phyloP scores from a whole-genome alignment of 2,329 filamentous ascomycete species.

The Diaporthe caulivora region DNA sequence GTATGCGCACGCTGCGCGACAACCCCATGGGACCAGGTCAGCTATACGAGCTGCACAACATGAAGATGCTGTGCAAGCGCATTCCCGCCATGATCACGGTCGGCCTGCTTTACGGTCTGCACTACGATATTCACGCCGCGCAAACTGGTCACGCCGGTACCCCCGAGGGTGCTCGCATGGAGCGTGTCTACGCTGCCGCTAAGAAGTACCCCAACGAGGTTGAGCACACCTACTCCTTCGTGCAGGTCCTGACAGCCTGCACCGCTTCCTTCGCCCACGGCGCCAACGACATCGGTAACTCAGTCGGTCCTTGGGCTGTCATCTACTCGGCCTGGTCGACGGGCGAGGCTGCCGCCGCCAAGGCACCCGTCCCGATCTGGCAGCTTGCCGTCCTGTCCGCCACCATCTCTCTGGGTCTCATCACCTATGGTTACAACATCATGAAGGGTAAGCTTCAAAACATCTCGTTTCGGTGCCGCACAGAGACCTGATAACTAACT shows the following conservation, averaged over 20 bases:
- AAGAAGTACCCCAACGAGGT: constrained; percentile 77
- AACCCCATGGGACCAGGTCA: constrained; percentile 80
- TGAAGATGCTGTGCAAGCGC: constrained; percentile 72
- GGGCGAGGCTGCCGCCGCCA: constrained; percentile 69
- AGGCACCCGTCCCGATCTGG: constrained; percentile 79
- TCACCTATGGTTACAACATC: constrained; percentile 86
- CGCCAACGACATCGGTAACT: constrained; percentile 82
- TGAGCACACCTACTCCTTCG: constrained; percentile 76
- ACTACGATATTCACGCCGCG: constrained; percentile 86
- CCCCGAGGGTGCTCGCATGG: constrained; percentile 79
- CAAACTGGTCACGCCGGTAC: constrained; percentile 79
- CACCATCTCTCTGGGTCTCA: constrained; percentile 74
- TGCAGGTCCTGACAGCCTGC: constrained; percentile 76
- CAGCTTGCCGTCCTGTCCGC: constrained; percentile 77
- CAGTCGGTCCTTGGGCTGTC: constrained; percentile 76
- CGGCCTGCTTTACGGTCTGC: constrained; percentile 77
- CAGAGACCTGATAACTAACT: constrained; percentile 33
- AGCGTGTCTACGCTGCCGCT: constrained; percentile 73
- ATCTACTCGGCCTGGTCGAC: constrained; percentile 78
- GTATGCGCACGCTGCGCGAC: constrained; percentile 80
- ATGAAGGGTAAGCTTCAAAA: constrained; percentile 74
- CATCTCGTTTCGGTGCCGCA: not conserved
- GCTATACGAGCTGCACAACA: constrained; percentile 81
- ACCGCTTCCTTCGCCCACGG: constrained; percentile 82
- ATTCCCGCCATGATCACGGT: constrained; percentile 76